These are phyloP conservation scores for Arabis hirsuta DNA, from an alignment of 345 rosid genomes.

Conservation along the genomic window DNA sequence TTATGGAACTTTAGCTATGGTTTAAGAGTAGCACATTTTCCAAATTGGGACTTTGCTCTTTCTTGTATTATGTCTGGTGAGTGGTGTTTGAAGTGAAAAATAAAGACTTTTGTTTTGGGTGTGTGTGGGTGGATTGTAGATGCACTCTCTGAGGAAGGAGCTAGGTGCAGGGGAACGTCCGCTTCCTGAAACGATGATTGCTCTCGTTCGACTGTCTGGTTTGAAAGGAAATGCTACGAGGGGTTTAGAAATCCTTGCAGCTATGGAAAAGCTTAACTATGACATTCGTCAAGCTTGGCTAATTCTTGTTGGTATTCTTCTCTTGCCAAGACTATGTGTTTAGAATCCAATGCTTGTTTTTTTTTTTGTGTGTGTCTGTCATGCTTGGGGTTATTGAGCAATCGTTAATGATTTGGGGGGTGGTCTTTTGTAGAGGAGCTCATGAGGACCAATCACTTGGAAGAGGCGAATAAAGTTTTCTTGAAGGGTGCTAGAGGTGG, in stretches of 20 bases:
- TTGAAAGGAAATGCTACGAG: slow-evolving; percentile 69
- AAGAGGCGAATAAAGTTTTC: slow-evolving; percentile 86
- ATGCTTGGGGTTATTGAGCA: slow-evolving; percentile 12
- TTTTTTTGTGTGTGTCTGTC: neutral
- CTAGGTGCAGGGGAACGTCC: slow-evolving; percentile 79
- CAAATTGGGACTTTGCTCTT: neutral
- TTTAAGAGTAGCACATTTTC: slow-evolving; percentile 1
- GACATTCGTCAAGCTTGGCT: slow-evolving; percentile 91
- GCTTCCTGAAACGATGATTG: slow-evolving; percentile 79
- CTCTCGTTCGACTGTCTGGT: slow-evolving; percentile 71
- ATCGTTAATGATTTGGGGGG: slow-evolving; percentile 18
- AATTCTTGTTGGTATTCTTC: slow-evolving; percentile 74
- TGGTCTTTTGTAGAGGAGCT: slow-evolving; percentile 68
- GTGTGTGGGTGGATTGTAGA: slow-evolving; percentile 51
- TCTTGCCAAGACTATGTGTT: slow-evolving; percentile 23
- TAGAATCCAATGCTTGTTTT: neutral
- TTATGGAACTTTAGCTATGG: slow-evolving; percentile 9
- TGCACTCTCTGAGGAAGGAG: slow-evolving; percentile 89
- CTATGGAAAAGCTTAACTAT: slow-evolving; percentile 81
- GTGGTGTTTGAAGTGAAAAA: neutral
- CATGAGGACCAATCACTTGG: slow-evolving; percentile 68
- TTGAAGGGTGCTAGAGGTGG: slow-evolving; percentile 87
- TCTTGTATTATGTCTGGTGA: neutral
- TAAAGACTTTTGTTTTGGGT: slow-evolving; percentile 4
- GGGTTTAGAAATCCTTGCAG: slow-evolving; percentile 79